Evolutionary conservation across 2,329 filamentous ascomycete genomes (phyloP).

Genomic region (Pseudogymnoascus pannorum): DNA sequence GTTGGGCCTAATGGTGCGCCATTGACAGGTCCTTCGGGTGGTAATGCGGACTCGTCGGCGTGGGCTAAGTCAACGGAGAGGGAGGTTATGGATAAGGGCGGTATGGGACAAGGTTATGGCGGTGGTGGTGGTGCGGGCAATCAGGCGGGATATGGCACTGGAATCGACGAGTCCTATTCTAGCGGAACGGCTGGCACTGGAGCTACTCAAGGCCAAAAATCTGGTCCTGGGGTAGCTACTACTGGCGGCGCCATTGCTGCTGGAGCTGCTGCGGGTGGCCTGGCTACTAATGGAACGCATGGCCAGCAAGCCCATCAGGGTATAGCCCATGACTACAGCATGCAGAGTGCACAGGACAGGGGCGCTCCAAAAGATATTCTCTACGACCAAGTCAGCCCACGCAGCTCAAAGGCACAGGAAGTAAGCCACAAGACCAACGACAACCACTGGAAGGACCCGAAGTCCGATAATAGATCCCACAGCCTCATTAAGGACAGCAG

Average conservation of each 20-base stretch:
- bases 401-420: neutral
- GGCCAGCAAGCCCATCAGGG: neutral
- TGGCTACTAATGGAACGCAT: neutral
- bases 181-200: neutral
- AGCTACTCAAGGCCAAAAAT: neutral
- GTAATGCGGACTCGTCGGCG: neutral
- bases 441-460: neutral
- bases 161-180: neutral
- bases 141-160: neutral
- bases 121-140: neutral
- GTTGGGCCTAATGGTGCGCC: neutral
- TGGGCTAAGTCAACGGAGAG: neutral
- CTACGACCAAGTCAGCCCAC: slow-evolving; percentile 1
- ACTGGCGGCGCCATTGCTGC: neutral
- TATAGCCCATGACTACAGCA: neutral
- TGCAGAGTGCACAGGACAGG: neutral
- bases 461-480: neutral
- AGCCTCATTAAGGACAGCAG: neutral
- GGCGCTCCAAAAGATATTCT: neutral
- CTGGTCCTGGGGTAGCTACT: neutral
- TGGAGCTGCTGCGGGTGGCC: neutral
- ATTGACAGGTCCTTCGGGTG: neutral
- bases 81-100: neutral
- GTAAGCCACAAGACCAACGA: neutral
- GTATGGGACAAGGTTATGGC: neutral